phyloP scores from a whole-genome alignment of 176 grass and related monocot species.

The Aegilops longissima region DNA sequence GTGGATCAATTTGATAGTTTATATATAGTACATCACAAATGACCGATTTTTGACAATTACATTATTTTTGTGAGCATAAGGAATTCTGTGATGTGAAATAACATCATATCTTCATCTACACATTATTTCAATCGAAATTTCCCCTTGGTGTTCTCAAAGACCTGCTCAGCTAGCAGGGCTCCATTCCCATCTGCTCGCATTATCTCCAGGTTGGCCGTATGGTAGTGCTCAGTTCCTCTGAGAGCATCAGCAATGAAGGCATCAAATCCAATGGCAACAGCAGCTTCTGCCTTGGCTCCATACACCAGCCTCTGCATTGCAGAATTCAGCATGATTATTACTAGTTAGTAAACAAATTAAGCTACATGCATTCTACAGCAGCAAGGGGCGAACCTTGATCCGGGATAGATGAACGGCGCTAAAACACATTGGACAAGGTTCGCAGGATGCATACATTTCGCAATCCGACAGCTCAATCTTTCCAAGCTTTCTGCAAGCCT shows the following conservation, averaged over 20 bases:
- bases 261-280: constrained; percentile 85
- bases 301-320: constrained; percentile 78
- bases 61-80: constrained; percentile 33
- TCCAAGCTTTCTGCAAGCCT: constrained; percentile 94
- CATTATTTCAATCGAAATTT: constrained; percentile 89
- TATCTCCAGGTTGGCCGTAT: constrained; percentile 84
- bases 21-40: not conserved
- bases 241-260: constrained; percentile 98
- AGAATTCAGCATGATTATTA: constrained; percentile 18
- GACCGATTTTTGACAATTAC: not conserved
- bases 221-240: constrained; percentile 73
- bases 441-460: constrained; percentile 93
- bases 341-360: not conserved
- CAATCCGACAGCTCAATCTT: constrained; percentile 86
- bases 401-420: constrained; percentile 82
- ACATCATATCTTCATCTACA: not conserved
- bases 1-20: not conserved
- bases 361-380: not conserved
- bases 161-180: constrained; percentile 84
- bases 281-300: constrained; percentile 90
- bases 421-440: constrained; percentile 94
- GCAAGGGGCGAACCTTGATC: constrained; percentile 57
- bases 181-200: constrained; percentile 83
- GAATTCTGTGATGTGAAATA: constrained; percentile 24
- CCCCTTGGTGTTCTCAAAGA: constrained; percentile 90